Evolutionary conservation across 2,329 filamentous ascomycete species (phyloP).

Genomic region (Nakataea oryzae): DNA sequence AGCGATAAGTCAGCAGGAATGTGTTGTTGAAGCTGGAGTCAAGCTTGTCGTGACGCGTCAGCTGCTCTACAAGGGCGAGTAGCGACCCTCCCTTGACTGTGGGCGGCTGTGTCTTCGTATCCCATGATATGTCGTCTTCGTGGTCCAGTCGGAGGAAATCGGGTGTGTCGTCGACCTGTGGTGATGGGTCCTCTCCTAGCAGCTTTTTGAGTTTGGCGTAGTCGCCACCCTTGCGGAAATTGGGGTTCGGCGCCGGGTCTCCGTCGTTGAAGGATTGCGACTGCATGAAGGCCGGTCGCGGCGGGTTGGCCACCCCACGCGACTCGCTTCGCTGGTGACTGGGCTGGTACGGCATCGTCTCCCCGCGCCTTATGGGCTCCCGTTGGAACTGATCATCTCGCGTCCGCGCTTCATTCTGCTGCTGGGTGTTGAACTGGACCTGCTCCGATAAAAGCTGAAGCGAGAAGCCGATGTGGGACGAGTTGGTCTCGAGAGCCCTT

Average conservation of each 20-base stretch:
- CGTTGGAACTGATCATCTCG: constrained; percentile 36
- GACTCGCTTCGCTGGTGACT: constrained; percentile 49
- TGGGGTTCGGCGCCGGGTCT: constrained; percentile 30
- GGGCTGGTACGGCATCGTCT: constrained; percentile 41
- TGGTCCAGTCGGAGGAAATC: constrained; percentile 79
- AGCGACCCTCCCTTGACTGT: constrained; percentile 83
- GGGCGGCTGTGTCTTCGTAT: constrained; percentile 65
- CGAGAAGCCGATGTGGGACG: constrained; percentile 79
- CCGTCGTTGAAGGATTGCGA: constrained; percentile 59
- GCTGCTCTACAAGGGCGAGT: constrained; percentile 80
- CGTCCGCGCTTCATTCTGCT: constrained; percentile 31
- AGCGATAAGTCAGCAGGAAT: constrained; percentile 91
- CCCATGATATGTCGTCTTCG: constrained; percentile 82
- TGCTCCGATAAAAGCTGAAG: constrained; percentile 80
- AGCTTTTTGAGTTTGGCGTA: constrained; percentile 56
- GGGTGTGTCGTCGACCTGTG: constrained; percentile 63
- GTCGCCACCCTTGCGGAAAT: constrained; percentile 49
- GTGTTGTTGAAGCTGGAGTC: constrained; percentile 96
- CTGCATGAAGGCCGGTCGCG: constrained; percentile 36
- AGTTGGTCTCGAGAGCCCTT: constrained; percentile 73
- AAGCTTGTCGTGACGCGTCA: constrained; percentile 90
- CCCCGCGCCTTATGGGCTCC: constrained; percentile 45
- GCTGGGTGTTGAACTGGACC: constrained; percentile 47
- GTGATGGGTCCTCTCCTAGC: constrained; percentile 53
- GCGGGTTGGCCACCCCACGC: constrained; percentile 26